Percentiles rank a stretch among this genome's conserved stretches.
phyloP scores from a whole-genome alignment of 805 yeast species.

The Candida rishiriensis region DNA sequence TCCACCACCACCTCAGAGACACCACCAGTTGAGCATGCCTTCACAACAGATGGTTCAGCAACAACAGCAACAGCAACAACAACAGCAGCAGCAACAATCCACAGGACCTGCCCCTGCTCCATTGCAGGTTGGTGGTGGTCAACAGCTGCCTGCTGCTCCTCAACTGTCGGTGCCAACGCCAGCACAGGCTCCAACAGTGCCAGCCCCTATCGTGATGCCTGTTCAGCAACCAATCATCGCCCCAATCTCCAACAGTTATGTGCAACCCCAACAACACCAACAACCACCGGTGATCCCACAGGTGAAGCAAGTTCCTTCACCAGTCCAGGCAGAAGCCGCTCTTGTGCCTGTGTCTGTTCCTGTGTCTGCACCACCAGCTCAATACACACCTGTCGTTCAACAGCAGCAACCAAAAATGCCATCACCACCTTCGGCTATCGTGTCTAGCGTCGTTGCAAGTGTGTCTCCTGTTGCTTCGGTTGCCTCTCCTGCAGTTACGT shows the following conservation, averaged over 20 bases:
- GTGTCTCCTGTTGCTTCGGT: background rate
- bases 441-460: background rate
- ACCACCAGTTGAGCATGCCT: slow-evolving; percentile 43
- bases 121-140: slow-evolving; percentile 24
- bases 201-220: slow-evolving; percentile 6
- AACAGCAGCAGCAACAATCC: slow-evolving; percentile 27
- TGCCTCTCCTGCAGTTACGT: slow-evolving; percentile 5
- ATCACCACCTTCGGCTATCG: no score
- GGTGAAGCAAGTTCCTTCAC: background rate
- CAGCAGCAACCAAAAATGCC: no score
- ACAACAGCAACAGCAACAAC: slow-evolving; percentile 32
- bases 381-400: no score
- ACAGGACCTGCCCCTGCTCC: slow-evolving; percentile 28
- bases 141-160: slow-evolving; percentile 23
- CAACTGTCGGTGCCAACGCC: slow-evolving; percentile 19
- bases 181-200: slow-evolving; percentile 1
- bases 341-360: no score
- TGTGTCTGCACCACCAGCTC: background rate
- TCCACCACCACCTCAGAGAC: slow-evolving; percentile 51
- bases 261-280: background rate
- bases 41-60: slow-evolving; percentile 35
- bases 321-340: slow-evolving; percentile 7
- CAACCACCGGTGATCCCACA: background rate
- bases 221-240: slow-evolving; percentile 6
- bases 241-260: slow-evolving; percentile 1